These are phyloP conservation scores for Sporothrix curviconia DNA, from an alignment of 2,329 filamentous ascomycete genomes.

Conservation along the genomic window DNA sequence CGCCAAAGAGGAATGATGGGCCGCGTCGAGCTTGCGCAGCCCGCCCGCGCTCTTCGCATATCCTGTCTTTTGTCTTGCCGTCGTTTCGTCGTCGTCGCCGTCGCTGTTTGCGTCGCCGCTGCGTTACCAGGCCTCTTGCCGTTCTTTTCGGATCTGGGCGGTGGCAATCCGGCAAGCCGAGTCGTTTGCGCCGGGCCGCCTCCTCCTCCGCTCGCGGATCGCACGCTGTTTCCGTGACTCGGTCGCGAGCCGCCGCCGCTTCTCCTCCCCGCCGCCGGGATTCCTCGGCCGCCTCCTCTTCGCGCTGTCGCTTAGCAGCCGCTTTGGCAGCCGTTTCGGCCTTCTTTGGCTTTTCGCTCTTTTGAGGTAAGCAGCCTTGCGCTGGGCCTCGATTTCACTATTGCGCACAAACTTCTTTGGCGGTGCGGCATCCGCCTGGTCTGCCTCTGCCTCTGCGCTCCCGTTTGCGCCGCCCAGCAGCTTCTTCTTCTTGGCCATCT, in stretches of 20 bases:
- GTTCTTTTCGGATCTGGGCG: conserved; percentile 31
- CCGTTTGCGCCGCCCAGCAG: not conserved
- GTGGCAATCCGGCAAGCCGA: conserved; percentile 68
- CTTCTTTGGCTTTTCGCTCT: conserved; percentile 70
- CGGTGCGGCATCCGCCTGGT: conserved; percentile 23
- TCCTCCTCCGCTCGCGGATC: conserved; percentile 69
- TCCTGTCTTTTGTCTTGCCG: conserved; percentile 56
- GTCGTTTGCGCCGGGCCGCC: conserved; percentile 60
- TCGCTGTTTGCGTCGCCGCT: conserved; percentile 36
- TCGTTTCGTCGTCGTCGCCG: conserved; percentile 30
- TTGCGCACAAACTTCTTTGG: conserved; percentile 76
- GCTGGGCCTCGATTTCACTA: conserved; percentile 76
- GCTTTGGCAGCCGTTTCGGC: conserved; percentile 62
- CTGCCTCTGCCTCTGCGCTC: not conserved
- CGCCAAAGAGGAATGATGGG: conserved; percentile 75
- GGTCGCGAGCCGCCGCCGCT: conserved; percentile 72
- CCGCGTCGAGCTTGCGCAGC: conserved; percentile 64
- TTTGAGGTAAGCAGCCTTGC: conserved; percentile 72
- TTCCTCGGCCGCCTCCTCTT: conserved; percentile 74
- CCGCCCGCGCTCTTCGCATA: conserved; percentile 59
- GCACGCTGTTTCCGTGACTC: conserved; percentile 65
- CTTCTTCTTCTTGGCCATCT: conserved; percentile 69
- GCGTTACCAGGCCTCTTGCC: conserved; percentile 20
- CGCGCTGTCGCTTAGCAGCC: conserved; percentile 76
- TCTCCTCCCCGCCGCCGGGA: conserved; percentile 69